Conservation (phyloP, 2,329 filamentous ascomycete species). For the Huntiella abstrusa region DNA sequence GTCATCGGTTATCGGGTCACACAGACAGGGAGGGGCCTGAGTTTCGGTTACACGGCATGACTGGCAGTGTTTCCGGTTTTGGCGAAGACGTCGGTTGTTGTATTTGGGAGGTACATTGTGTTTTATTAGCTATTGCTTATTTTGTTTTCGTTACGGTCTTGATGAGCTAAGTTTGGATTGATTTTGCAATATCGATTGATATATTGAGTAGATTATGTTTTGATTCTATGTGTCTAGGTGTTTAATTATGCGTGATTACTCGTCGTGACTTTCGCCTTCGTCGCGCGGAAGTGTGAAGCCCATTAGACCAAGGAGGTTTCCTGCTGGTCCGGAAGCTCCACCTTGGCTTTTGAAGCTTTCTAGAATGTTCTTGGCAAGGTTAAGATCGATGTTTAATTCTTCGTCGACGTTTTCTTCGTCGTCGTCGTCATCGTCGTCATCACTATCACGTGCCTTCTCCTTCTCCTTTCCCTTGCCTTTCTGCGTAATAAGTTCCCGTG, state of each 20-base stretch:
- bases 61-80: too few relatives aligned
- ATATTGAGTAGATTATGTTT: background rate
- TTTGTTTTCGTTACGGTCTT: background rate
- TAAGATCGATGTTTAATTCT: conserved; percentile 63
- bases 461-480: background rate
- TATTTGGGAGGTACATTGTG: too few relatives aligned
- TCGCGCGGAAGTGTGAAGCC: conserved; percentile 66
- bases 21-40: too few relatives aligned
- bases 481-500: conserved; percentile 12
- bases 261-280: conserved; percentile 31
- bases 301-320: conserved; percentile 76
- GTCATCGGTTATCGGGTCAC: too few relatives aligned
- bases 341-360: conserved; percentile 85
- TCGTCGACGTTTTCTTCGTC: conserved; percentile 33
- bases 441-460: background rate
- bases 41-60: too few relatives aligned
- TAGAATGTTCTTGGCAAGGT: conserved; percentile 74
- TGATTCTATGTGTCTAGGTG: background rate
- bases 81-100: too few relatives aligned
- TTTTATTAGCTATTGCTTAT: background rate
- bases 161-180: background rate
- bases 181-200: too few relatives aligned
- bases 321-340: conserved; percentile 67
- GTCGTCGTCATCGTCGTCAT: conserved; percentile 21
- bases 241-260: conserved; percentile 7